Percentiles rank a stretch among this genome's conserved stretches.
These are phyloP conservation scores for Wallacemonas sp. DNA, from an alignment of 208 protist species.

Conservation along the genomic window DNA sequence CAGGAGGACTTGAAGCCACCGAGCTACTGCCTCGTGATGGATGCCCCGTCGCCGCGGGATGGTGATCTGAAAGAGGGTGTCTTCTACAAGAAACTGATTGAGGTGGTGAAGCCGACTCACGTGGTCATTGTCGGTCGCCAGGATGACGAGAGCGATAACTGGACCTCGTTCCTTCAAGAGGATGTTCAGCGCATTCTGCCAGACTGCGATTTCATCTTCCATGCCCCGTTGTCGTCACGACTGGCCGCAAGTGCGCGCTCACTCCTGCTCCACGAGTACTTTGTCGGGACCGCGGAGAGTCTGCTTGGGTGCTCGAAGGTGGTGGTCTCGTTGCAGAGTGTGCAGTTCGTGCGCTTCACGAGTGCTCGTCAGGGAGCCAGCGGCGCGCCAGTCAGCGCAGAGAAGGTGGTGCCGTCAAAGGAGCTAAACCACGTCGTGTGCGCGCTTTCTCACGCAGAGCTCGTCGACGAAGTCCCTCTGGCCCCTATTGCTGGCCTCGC, in stretches of 20 bases:
- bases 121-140: constrained; percentile 65
- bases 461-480: constrained; percentile 73
- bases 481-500: constrained; percentile 70
- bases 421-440: constrained; percentile 43
- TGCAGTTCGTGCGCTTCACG: constrained; percentile 52
- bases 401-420: constrained; percentile 24
- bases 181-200: constrained; percentile 73
- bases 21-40: constrained; percentile 53
- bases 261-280: constrained; percentile 57
- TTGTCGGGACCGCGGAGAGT: constrained; percentile 42
- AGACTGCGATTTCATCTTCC: constrained; percentile 62
- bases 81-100: constrained; percentile 75
- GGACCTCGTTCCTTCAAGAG: constrained; percentile 69
- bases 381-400: constrained; percentile 18
- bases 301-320: constrained; percentile 77
- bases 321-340: constrained; percentile 40
- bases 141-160: constrained; percentile 36
- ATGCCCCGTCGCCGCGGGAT: constrained; percentile 53
- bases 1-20: constrained; percentile 29
- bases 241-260: constrained; percentile 21
- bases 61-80: constrained; percentile 49
- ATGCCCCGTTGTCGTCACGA: constrained; percentile 20
- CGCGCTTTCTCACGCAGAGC: constrained; percentile 73
- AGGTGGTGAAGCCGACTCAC: constrained; percentile 68
- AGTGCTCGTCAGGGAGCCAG: constrained; percentile 8